These are phyloP conservation scores for Nicotiana attenuata DNA, from an alignment of 257 asterid species.

Conservation along the genomic window DNA sequence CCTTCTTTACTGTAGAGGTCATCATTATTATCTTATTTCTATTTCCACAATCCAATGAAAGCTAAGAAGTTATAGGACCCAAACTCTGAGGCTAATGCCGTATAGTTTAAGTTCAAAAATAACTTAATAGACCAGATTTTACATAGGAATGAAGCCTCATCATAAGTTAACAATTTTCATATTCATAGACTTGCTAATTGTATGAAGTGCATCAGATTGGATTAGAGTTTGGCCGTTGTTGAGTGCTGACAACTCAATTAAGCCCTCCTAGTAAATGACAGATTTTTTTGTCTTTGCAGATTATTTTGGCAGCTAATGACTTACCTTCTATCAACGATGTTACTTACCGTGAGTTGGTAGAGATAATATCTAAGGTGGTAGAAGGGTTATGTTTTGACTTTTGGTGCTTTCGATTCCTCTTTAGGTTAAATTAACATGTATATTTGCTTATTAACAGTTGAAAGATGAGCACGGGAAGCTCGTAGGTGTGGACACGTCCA, in stretches of 20 bases:
- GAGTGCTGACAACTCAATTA: conserved; percentile 1
- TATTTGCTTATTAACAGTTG: conserved; percentile 44
- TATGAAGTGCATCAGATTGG: background rate
- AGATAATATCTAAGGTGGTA: conserved; percentile 71
- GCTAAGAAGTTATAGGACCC: background rate
- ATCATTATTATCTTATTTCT: background rate
- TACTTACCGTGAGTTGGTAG: conserved; percentile 70
- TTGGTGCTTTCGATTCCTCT: conserved; percentile 10
- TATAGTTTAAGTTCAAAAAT: background rate
- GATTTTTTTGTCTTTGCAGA: conserved; percentile 41
- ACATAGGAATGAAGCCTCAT: background rate
- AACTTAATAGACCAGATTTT: background rate
- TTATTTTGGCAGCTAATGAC: conserved; percentile 89
- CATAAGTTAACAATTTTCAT: background rate
- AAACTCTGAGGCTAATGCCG: background rate
- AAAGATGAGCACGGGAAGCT: conserved; percentile 82
- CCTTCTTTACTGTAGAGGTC: background rate
- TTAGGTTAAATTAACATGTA: conserved; percentile 17
- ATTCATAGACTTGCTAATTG: background rate
- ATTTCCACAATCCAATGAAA: background rate
- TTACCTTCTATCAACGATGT: conserved; percentile 91
- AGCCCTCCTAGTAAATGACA: background rate
- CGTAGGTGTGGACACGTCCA: conserved; percentile 73
- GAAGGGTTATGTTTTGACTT: conserved; percentile 9
- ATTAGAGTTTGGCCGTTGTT: background rate